Base-by-base conservation (phyloP, 805 yeast genomes). In the Barnettozyma salicaria region DNA sequence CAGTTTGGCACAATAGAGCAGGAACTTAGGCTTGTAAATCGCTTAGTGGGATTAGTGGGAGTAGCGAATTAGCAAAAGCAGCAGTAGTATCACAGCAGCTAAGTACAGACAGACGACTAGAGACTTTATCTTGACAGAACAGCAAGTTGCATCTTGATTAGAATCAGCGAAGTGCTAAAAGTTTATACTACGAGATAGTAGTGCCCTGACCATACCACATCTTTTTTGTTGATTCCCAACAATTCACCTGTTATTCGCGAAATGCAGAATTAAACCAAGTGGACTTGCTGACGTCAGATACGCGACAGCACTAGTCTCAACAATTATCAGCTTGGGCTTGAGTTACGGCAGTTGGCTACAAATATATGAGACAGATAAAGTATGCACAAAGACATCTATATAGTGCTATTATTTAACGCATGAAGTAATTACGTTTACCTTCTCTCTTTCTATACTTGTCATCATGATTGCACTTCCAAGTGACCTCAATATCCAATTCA, bases 401-500 rank as follows among this genome's bases (percentile, higher is more conserved):
- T 22, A 22, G 12, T 22, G 9, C 11, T 22, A 22, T 12, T 7
- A 13, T 12, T 21, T 39, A 84, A 60, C 89, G 81, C 78, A 86
- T 75, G 58, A 80, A 72, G 64, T 78, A 84, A 52, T 75, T 71
- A 60, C 68, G 70, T 58, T 75, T 72, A 44, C 86, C 87, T 41
- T 58, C 55, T 52, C 67, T 71, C 19, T 73, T 68, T 60, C 92
- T 72, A 32, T 63, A 53, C 32, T 70, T 73, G 22, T 61, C 65
- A 30, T 58, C 62, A 40, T 73, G 76, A 17, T 63, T 60, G 42
- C 67, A 66, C 30, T 61, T 56, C 52, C 72, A 66, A n/a, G 60
- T 49, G 42, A 90, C 70, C 52, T 77, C 80, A 49, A 92, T 76
- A 56, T 90, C 97, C 52, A 90, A 66, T 54, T 92, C 96, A 63